phyloP scores from a whole-genome alignment of 805 yeast species.

The Spathaspora girioi region DNA sequence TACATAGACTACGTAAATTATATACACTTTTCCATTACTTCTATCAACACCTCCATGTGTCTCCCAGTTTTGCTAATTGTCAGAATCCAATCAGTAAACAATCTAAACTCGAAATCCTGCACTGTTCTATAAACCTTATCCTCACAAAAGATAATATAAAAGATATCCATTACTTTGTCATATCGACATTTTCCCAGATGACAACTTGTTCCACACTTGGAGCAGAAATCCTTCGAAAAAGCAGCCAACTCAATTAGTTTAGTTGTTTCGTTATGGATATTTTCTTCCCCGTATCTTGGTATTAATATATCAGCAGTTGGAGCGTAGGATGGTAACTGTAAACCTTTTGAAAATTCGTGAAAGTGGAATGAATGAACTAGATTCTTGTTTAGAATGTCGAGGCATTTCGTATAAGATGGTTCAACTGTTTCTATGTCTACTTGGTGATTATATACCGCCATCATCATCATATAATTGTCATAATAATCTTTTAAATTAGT shows the following conservation, averaged over 20 bases:
- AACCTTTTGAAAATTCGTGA: background rate
- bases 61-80: too few species aligned
- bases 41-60: too few species aligned
- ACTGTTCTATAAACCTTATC: too few species aligned
- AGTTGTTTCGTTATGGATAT: background rate
- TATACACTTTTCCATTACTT: too few species aligned
- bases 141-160: background rate
- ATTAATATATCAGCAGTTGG: background rate
- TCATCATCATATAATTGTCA: background rate
- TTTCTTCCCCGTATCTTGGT: background rate
- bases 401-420: background rate
- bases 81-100: too few species aligned
- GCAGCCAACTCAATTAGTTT: background rate
- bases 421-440: background rate
- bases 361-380: background rate
- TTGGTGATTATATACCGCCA: background rate
- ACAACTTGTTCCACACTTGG: background rate
- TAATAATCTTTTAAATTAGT: too few species aligned
- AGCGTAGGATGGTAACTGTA: background rate
- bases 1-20: too few species aligned
- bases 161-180: background rate
- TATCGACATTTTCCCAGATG: background rate
- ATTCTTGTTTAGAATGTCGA: background rate
- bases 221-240: background rate
- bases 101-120: too few species aligned